Base-by-base conservation (phyloP, 176 grass and related monocot genomes). In the Poa pratensis region DNA sequence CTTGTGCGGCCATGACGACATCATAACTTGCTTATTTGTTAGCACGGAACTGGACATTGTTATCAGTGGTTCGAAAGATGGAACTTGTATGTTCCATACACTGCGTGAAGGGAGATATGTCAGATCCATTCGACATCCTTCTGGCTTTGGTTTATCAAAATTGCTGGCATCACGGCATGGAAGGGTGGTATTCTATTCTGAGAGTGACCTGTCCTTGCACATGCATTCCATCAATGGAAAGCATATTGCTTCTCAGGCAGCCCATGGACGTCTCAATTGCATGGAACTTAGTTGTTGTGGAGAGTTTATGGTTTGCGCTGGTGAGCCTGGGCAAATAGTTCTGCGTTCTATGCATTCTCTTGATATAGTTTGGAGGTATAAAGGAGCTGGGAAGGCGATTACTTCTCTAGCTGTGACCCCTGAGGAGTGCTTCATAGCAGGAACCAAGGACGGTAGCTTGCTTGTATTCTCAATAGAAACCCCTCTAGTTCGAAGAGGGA, bases 11-110 rank as follows among this genome's bases (percentile, higher is more conserved):
- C 96, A 98, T 78, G 96, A 98, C 75, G 96, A 98, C 35, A 95
- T 95, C 27, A 95, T 98, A 62, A 98, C 93, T 83, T 98, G 96
- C 87, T 93, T 98, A 88, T 95, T 92, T 76, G 79, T 98, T 86
- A 98, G 96, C 60, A 91, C 87, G 1, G 96, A 95, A 86, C 81
- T 98, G 19, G 91, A 98, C 73, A 88, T 98, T 85, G 96, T 98
- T 82, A 92, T 98, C 69, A 95, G 91, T 89, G 96, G 96, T 34
- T 98, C 96, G 35, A 98, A 98, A 86, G 96, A 98, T 81, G 96
- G 96, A 69, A 98, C 96, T 30, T 98, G 96, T 86, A 98, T 98
- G 69, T 98, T 98, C 84, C 93, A 98, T 74, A 98, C 93, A 39
- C 72, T 98, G 59, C 82, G 83, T 68, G 85, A 92, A 59, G 96